Evolutionary conservation across 257 asterid genomes (phyloP), one percentile per base, ranked within the genome.

Genomic region (Paraleonurus japonicus): DNA sequence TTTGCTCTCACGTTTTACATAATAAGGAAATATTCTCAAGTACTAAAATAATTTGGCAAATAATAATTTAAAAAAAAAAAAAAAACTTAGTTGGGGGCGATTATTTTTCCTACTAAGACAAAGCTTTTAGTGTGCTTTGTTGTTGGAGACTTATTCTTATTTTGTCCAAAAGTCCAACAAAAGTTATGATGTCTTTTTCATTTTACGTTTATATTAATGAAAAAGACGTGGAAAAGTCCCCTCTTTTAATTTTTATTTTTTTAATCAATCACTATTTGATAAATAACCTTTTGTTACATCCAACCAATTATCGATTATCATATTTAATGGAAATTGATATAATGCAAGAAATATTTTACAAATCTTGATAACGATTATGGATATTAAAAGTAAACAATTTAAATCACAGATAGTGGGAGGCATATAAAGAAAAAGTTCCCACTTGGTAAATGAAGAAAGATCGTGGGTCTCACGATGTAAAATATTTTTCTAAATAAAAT

Each of bases 401-500:
- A 39, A 65, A 51, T 53, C 1, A 22, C 17, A 10, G 72, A 41
- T 39, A 54, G 82, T 78, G 82, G 82, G 69, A 60, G 33, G 54
- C 78, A 61, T 13, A 22, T 17, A 26, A 10, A 51, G 12, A 59
- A 17, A 72, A 59, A 28, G 5, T 16, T 51, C 26, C 53, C 26
- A 50, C 26, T 50, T 19, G 26, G 12, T 6, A 19, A 50, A 50
- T 50, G 24, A 32, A 51, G 23, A 20, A 67, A 19, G 0, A 58
- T 37, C 27, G 10, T 7, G 59, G 15, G 15, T 1, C 2, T 11
- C 22, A 66, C 11, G 28, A 53, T 61, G 75, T 60, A 74, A 53
- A 19, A 20, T 75, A 73, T 20, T 51, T 19, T 19, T 51, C 15
- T 51, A 51, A 8, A 3, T 20, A 51, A 7, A 51, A 51, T 2